Base-by-base conservation (phyloP, 352 stramenopile species). In the Thalassiosira mediterranea region DNA sequence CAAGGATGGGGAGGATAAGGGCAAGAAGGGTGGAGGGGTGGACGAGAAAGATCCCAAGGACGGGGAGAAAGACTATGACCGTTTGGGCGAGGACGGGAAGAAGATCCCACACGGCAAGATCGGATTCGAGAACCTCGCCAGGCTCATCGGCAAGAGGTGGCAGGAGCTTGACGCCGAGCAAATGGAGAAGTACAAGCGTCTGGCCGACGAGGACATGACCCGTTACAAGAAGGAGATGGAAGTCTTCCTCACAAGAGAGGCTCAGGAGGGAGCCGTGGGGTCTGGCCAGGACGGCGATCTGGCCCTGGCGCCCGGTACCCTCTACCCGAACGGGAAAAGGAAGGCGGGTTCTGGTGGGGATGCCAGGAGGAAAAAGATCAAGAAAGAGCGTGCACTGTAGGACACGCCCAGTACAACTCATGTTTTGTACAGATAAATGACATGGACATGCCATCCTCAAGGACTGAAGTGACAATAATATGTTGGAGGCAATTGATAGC, bases 141-240 rank as follows among this genome's bases (percentile, higher is more conserved):
- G 84, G 51, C 34, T 76, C 1, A 88, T 91, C 56, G 82, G 82
- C 13, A 68, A 79, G 26, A 56, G 79, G 42, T 91, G 85, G 85
- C 57, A 89, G 58, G 59, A 83, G 19, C 49, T 89, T 5, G 34
- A 73, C 25, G 26, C 47, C 3, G 57, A 75, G 19, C 23, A 61
- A 26, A 66, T 91, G n/a, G 65, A 76, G 13, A 69, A 82, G 19
- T 91, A 89, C 66, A 88, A 89, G 60, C 67, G 59, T 13, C 68
- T 86, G n/a, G 82, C 85, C 2, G 70, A 81, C 56, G 66, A 71
- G 28, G 85, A 91, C 58, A 82, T 81, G 73, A 70, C 73, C 4
- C 70, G 85, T 15, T 91, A 91, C 59, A 85, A 84, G 47, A 42
- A 69, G n/a, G 79, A 89, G 62, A 91, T 90, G 84, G 61, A 83